Base-by-base conservation (phyloP, 805 yeast species). In the Zygotorulaspora danielsina region DNA sequence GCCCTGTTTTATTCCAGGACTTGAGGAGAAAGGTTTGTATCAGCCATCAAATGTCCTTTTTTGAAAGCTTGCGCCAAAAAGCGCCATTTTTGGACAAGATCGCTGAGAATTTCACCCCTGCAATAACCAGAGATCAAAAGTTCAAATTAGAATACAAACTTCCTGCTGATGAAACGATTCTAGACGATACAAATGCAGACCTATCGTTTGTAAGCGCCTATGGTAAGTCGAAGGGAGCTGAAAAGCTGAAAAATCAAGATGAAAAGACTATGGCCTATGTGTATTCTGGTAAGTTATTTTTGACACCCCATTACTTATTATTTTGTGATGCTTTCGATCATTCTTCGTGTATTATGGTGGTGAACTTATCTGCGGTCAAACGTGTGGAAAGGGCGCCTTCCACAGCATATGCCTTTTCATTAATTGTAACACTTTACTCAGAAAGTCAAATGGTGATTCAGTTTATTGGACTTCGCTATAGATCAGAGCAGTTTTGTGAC, bases 361-460 rank as follows among this genome's bases (percentile, higher is more conserved):
- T 90, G 19, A 93, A 90, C 45, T 64, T 93, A 29, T 77, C 89
- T 1, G 77, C 95, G 1, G 66, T 93, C 26, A 79, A 83, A 54
- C 80, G 87, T 45, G 94, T 93, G 12, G 96, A 90, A 57, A 71
- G 97, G 38, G 72, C 87, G 15, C 94, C 95, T 8, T 72, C 86
- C 1, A 72, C 79, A 40, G 71, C 84, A 1, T 84, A 80, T 56
- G 80, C 84, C 13, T 84, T 88, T 63, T 88, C 95, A 1, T 69
- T 93, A 13, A 67, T 79, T n/a, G 64, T 90, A 10, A 70, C 75
- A 5, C 76, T 95, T 2, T 78, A 79, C 41, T 78, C 82, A 20
- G 84, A 80, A 11, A 57, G 82, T 41, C 71, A 71, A 37, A 54
- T 88, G 2, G 70, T 80, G 2, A 64, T 89, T 16, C 86, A 84